A percentile compares a stretch with the other conserved stretches of the same genome.
Conservation (phyloP, 2,329 filamentous ascomycete genomes). For the Aspergillus unguis region DNA sequence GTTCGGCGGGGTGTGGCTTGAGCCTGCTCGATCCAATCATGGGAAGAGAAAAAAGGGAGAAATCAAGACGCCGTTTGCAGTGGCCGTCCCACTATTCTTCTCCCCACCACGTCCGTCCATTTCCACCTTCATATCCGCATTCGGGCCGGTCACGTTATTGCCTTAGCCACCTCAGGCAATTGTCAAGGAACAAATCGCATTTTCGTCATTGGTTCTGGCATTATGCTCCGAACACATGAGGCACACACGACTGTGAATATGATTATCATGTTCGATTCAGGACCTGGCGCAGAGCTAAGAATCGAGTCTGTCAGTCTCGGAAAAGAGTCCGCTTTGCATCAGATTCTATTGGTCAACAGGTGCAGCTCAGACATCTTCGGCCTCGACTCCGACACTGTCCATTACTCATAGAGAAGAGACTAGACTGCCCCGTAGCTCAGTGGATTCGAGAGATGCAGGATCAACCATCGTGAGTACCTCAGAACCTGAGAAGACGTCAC, state of each 20-base stretch:
- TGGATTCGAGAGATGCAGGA: neutral
- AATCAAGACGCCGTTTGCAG: conserved; percentile 13
- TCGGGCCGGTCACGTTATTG: conserved; percentile 30
- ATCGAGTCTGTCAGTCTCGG: neutral
- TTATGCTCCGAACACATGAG: neutral
- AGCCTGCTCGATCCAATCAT: conserved; percentile 1
- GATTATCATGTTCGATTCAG: no score
- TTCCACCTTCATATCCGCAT: conserved; percentile 7
- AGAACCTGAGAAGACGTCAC: neutral
- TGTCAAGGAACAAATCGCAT: conserved; percentile 4
- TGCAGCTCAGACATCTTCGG: neutral
- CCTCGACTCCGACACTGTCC: neutral
- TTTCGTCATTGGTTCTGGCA: conserved; percentile 8
- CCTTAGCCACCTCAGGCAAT: conserved; percentile 12
- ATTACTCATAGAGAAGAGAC: conserved; percentile 8
- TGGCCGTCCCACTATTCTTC: neutral
- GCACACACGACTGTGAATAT: no score
- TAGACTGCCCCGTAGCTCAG: neutral
- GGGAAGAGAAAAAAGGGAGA: neutral
- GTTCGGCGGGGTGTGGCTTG: conserved; percentile 17
- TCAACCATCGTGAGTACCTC: neutral
- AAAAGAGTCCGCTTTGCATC: conserved; percentile 3
- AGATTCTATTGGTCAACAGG: conserved; percentile 1
- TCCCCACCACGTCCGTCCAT: neutral
- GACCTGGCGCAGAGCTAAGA: no score